These are phyloP conservation scores for Taphrina pruni DNA, from an alignment of 1,139 yeast species.

Conservation along the genomic window DNA sequence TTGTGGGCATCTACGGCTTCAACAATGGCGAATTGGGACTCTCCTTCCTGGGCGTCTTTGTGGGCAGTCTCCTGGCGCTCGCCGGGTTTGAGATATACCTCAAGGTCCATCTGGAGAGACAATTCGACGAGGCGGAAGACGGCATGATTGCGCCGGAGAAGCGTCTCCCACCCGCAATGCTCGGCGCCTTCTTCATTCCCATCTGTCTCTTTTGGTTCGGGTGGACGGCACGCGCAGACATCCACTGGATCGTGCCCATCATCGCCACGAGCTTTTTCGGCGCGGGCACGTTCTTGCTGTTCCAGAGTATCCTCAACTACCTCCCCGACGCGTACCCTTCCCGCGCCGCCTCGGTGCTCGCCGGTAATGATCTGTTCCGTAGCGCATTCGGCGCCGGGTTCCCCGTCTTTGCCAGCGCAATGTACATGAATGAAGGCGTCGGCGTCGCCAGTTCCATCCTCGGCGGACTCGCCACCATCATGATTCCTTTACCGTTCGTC, in stretches of 20 bases:
- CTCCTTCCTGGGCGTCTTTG: conserved; percentile 74
- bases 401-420: conserved; percentile 64
- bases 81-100: conserved; percentile 28
- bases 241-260: conserved; percentile 81
- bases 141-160: conserved; percentile 79
- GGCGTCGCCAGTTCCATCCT: conserved; percentile 50
- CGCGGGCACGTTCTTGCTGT: conserved; percentile 58
- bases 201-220: conserved; percentile 79
- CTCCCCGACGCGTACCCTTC: conserved; percentile 71
- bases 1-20: conserved; percentile 71
- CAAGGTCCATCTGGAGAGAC: conserved; percentile 14
- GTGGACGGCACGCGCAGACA: conserved; percentile 67
- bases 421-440: conserved; percentile 63
- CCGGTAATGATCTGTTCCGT: conserved; percentile 64
- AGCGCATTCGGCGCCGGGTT: conserved; percentile 65
- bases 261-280: conserved; percentile 81
- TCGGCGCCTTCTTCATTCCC: conserved; percentile 70
- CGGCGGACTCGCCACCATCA: conserved; percentile 61
- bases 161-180: conserved; percentile 74
- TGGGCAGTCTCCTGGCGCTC: conserved; percentile 52
- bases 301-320: conserved; percentile 60
- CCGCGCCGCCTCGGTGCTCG: conserved; percentile 85
- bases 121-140: conserved; percentile 34
- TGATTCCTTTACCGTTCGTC: conserved; percentile 71
- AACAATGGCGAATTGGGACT: conserved; percentile 72